These are phyloP conservation scores for Oryza glaberrima DNA, from an alignment of 176 grass and related monocot species.

Conservation along the genomic window DNA sequence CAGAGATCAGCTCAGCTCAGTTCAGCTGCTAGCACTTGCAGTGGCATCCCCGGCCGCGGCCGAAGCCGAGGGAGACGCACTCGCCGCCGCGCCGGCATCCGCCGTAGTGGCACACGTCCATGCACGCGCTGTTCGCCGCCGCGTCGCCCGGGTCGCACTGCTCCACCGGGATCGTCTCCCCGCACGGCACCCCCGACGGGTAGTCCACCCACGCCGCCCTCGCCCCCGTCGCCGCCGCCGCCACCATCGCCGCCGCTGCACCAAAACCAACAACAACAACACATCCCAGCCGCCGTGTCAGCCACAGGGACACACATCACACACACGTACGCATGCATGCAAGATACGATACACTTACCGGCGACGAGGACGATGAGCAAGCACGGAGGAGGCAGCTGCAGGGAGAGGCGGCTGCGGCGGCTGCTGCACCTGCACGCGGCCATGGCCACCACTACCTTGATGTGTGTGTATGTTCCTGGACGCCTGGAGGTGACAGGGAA, in stretches of 20 bases:
- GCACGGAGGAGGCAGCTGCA: background rate
- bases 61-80: slow-evolving; percentile 50
- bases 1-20: no score
- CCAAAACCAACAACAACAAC: background rate
- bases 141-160: slow-evolving; percentile 62
- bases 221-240: slow-evolving; percentile 33
- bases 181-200: slow-evolving; percentile 59
- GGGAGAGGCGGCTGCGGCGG: background rate
- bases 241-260: slow-evolving; percentile 25
- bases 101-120: slow-evolving; percentile 80
- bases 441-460: background rate
- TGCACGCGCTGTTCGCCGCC: slow-evolving; percentile 64
- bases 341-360: slow-evolving; percentile 8
- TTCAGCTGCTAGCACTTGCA: slow-evolving; percentile 48
- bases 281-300: background rate
- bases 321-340: background rate
- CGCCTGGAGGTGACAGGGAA: slow-evolving; percentile 2
- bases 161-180: slow-evolving; percentile 54
- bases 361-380: slow-evolving; percentile 33
- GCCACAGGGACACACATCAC: background rate
- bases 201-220: slow-evolving; percentile 68
- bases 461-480: background rate
- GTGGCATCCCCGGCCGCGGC: slow-evolving; percentile 44
- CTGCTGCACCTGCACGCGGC: slow-evolving; percentile 13
- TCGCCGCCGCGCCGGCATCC: slow-evolving; percentile 57